These are phyloP conservation scores for Herpetospermum pedunculosum DNA, from an alignment of 306 rosid species.

Conservation along the genomic window DNA sequence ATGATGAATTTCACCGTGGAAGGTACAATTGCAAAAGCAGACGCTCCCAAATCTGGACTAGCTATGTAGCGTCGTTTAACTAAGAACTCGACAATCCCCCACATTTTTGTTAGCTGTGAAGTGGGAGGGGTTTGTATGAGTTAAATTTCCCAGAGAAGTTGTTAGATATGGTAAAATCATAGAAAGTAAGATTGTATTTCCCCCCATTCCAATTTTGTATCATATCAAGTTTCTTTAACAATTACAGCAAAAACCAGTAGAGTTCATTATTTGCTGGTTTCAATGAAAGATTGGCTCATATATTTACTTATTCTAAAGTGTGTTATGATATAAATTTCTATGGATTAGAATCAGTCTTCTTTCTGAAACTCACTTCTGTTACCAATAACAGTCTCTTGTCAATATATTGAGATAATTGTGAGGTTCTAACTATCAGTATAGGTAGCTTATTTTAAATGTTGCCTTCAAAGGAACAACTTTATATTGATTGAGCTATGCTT, in stretches of 20 bases:
- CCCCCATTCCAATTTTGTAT: constrained; percentile 1
- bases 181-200: background rate
- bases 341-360: too few species aligned
- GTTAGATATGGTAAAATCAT: background rate
- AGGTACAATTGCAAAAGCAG: background rate
- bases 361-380: too few species aligned
- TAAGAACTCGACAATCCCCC: background rate
- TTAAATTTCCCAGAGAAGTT: background rate
- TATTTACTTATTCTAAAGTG: background rate
- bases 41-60: background rate
- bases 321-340: background rate
- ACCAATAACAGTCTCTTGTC: too few species aligned
- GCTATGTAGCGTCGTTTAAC: background rate
- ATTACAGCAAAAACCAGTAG: background rate
- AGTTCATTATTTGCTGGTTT: background rate
- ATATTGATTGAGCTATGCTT: too few species aligned
- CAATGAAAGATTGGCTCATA: background rate
- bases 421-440: too few species aligned
- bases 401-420: too few species aligned
- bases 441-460: too few species aligned
- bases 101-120: constrained; percentile 2
- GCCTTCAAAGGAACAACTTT: too few species aligned
- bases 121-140: background rate
- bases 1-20: background rate
- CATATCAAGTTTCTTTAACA: background rate